A percentile compares a stretch with the other conserved stretches of the same genome.
phyloP scores from a whole-genome alignment of 2,329 filamentous ascomycete species.

The Beauveria varroae region DNA sequence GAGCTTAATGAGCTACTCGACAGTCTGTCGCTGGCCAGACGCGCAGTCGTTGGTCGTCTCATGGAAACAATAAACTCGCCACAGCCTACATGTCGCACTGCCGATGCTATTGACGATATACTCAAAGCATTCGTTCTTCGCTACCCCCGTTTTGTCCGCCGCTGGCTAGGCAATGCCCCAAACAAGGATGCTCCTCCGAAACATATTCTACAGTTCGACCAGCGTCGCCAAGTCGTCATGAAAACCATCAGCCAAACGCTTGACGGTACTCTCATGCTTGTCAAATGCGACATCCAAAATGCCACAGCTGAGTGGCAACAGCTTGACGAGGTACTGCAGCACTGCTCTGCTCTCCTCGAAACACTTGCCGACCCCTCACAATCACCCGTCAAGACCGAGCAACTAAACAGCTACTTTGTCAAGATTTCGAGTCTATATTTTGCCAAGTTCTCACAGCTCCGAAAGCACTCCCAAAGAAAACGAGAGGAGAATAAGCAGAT shows the following conservation, averaged over 20 bases:
- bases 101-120: slow-evolving; percentile 24
- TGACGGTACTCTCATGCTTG: slow-evolving; percentile 52
- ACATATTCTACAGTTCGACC: slow-evolving; percentile 53
- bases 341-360: slow-evolving; percentile 47
- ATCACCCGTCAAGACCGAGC: slow-evolving; percentile 23
- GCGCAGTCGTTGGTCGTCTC: slow-evolving; percentile 44
- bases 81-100: slow-evolving; percentile 10
- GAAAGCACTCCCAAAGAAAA: slow-evolving; percentile 33
- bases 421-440: slow-evolving; percentile 69
- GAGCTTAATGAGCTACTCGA: slow-evolving; percentile 56
- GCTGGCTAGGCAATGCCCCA: slow-evolving; percentile 55
- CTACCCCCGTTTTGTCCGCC: slow-evolving; percentile 51
- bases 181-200: slow-evolving; percentile 45
- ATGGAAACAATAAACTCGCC: slow-evolving; percentile 21
- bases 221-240: slow-evolving; percentile 45
- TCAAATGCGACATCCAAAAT: slow-evolving; percentile 45
- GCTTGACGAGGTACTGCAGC: slow-evolving; percentile 49
- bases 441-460: slow-evolving; percentile 47
- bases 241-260: slow-evolving; percentile 48
- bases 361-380: slow-evolving; percentile 36
- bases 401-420: slow-evolving; percentile 44
- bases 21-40: slow-evolving; percentile 48
- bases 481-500: slow-evolving; percentile 32
- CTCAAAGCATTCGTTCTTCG: slow-evolving; percentile 50
- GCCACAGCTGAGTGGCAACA: slow-evolving; percentile 43